phyloP scores from a whole-genome alignment of 306 rosid genomes.

The Acacia confusa region DNA sequence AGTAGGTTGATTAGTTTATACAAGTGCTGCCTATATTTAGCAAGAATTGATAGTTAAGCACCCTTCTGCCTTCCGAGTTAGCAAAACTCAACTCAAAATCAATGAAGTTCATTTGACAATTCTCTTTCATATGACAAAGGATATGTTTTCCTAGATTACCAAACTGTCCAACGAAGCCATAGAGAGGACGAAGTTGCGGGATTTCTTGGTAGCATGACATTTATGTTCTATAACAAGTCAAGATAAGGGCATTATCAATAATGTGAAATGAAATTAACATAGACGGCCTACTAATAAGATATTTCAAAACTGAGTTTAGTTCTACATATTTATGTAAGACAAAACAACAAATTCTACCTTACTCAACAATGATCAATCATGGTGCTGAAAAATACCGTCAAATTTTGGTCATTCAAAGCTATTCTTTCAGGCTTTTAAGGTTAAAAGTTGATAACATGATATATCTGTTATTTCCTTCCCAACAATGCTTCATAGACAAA shows the following conservation, averaged over 20 bases:
- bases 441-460: not conserved
- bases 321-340: not conserved
- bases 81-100: conserved; percentile 6
- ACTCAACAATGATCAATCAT: conserved; percentile 2
- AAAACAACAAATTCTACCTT: not conserved
- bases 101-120: not conserved
- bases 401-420: not conserved
- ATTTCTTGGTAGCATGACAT: not conserved
- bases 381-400: not conserved
- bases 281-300: not conserved
- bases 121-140: not conserved
- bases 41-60: not conserved
- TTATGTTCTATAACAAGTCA: not conserved
- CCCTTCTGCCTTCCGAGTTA: not conserved
- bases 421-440: not conserved
- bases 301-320: not conserved
- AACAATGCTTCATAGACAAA: not conserved
- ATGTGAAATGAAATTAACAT: not conserved
- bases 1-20: not conserved
- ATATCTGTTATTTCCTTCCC: not conserved
- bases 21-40: not conserved
- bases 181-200: not conserved
- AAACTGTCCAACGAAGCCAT: not conserved
- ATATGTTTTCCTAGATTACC: not conserved
- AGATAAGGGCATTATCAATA: not conserved